Percentiles rank a stretch among this genome's conserved stretches.
Conservation (phyloP, 2,329 filamentous ascomycete species). For the Alternaria viburni region DNA sequence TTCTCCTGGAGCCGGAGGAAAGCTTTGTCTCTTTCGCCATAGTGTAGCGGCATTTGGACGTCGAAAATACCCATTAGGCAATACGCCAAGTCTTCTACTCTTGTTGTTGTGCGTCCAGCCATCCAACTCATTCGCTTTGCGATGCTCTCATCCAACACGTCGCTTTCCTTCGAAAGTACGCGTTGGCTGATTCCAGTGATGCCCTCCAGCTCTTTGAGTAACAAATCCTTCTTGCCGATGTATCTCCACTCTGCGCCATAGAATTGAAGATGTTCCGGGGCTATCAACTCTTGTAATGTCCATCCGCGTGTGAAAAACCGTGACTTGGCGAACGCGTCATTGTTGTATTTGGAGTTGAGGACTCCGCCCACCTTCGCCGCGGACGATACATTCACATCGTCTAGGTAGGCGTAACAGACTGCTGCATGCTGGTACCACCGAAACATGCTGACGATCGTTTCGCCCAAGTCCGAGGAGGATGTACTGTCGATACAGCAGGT, state of each 20-base stretch:
- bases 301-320: conserved; percentile 1
- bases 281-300: not conserved
- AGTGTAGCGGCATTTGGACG: too few relatives aligned
- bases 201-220: not conserved
- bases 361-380: too few relatives aligned
- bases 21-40: conserved; percentile 37
- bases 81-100: not conserved
- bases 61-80: not conserved
- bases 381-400: not conserved
- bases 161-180: not conserved
- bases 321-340: too few relatives aligned
- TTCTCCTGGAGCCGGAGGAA: conserved; percentile 29
- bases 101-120: not conserved
- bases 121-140: conserved; percentile 3
- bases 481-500: conserved; percentile 17
- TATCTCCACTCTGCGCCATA: not conserved
- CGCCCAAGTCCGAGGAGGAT: conserved; percentile 2
- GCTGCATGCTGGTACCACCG: not conserved
- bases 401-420: not conserved
- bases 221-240: not conserved
- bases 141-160: not conserved
- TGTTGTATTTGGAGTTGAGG: too few relatives aligned
- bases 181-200: not conserved
- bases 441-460: conserved; percentile 8
- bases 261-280: not conserved